Evolutionary conservation across 306 rosid species (phyloP).

Genomic region (Vigna nakashimae): DNA sequence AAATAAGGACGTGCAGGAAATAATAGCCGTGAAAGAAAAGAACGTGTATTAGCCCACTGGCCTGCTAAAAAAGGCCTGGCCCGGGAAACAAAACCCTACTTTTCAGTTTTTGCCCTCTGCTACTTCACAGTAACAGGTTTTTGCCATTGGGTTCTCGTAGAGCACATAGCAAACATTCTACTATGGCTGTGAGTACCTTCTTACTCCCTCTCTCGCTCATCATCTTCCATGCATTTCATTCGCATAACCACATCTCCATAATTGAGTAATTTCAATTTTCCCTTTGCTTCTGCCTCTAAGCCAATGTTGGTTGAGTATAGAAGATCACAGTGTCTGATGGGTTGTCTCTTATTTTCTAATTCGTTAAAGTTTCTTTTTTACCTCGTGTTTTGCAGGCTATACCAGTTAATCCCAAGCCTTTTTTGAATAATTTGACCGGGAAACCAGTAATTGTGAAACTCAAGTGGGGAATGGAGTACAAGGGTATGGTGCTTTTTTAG

Average conservation of each 20-base stretch:
- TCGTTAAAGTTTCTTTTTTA: background rate
- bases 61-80: background rate
- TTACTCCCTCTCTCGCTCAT: background rate
- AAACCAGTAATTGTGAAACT: slow-evolving; percentile 61
- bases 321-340: background rate
- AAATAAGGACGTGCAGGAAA: too few relatives aligned
- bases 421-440: slow-evolving; percentile 67
- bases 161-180: background rate
- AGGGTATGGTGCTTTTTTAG: slow-evolving; percentile 43
- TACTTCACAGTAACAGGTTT: background rate
- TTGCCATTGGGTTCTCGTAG: background rate
- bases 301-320: too few relatives aligned
- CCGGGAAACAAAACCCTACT: slow-evolving; percentile 37
- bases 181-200: slow-evolving; percentile 48
- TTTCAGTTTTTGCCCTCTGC: background rate
- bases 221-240: background rate
- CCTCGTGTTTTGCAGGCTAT: slow-evolving; percentile 51
- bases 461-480: slow-evolving; percentile 69
- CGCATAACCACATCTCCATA: background rate
- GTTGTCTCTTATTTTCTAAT: slow-evolving; percentile 5
- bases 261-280: background rate
- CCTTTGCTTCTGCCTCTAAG: too few relatives aligned
- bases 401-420: slow-evolving; percentile 65
- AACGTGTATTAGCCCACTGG: background rate
- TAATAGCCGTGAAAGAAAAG: too few relatives aligned